These are phyloP conservation scores for Microcyclospora pomicola DNA, from an alignment of 2,329 filamentous ascomycete genomes.

Conservation along the genomic window DNA sequence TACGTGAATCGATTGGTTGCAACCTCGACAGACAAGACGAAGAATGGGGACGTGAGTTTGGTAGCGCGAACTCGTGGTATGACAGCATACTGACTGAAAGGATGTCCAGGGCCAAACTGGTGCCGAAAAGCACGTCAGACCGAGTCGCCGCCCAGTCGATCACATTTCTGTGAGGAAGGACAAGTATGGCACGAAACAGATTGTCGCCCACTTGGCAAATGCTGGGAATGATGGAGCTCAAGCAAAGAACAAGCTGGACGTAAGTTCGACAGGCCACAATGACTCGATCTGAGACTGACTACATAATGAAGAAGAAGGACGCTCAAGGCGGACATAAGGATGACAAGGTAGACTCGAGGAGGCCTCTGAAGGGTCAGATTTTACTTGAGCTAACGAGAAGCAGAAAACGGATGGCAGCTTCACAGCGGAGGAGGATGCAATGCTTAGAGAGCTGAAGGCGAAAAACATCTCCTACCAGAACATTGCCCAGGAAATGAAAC, in stretches of 20 bases:
- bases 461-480: conserved; percentile 19
- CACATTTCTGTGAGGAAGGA: conserved; percentile 9
- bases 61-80: no score
- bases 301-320: conserved; percentile 1
- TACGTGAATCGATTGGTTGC: neutral
- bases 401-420: conserved; percentile 5
- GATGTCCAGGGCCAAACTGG: no score
- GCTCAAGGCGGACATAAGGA: neutral
- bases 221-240: conserved; percentile 2
- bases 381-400: conserved; percentile 1
- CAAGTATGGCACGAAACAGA: conserved; percentile 12
- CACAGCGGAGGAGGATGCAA: conserved; percentile 28
- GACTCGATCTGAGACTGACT: no score
- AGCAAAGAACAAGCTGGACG: neutral
- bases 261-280: no score
- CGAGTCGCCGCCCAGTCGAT: no score
- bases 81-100: no score
- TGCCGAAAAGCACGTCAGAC: no score
- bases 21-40: neutral
- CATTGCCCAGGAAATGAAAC: conserved; percentile 20
- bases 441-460: conserved; percentile 24
- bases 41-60: conserved; percentile 9
- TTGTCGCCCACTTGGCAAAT: conserved; percentile 13
- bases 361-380: neutral
- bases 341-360: conserved; percentile 1